phyloP scores from a whole-genome alignment of 352 stramenopile species.

The Pythium pyrilobum region DNA sequence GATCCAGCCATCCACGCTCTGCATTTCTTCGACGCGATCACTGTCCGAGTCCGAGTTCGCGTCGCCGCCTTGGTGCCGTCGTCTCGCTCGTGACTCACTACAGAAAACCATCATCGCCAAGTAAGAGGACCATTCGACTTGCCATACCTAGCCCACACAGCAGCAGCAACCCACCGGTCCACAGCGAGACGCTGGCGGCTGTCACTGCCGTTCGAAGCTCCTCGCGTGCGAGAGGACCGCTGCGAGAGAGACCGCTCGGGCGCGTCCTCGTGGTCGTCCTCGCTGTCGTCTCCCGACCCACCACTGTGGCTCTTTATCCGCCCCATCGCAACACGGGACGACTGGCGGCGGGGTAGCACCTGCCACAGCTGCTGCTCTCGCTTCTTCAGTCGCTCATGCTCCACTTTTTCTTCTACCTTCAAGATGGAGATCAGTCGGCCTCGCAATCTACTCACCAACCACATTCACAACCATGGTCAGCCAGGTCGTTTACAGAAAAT shows the following conservation, averaged over 20 bases:
- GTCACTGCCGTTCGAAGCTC: slow-evolving; percentile 18
- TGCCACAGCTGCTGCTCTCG: slow-evolving; percentile 68
- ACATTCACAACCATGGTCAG: background rate
- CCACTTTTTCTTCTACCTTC: slow-evolving; percentile 69
- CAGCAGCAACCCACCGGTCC: slow-evolving; percentile 40
- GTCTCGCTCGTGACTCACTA: slow-evolving; percentile 62
- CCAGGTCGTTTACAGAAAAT: background rate
- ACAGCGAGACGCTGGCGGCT: slow-evolving; percentile 40
- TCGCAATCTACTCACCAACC: slow-evolving; percentile 33
- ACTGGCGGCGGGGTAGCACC: slow-evolving; percentile 72
- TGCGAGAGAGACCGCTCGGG: background rate
- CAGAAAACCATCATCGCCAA: background rate
- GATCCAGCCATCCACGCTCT: slow-evolving; percentile 48
- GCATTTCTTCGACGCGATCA: slow-evolving; percentile 9
- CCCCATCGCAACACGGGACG: slow-evolving; percentile 74
- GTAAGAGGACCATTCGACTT: too few relatives aligned
- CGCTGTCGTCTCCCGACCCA: slow-evolving; percentile 47
- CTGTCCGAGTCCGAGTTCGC: slow-evolving; percentile 50
- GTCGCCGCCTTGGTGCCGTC: slow-evolving; percentile 37
- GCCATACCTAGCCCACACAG: background rate
- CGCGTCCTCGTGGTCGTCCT: slow-evolving; percentile 10
- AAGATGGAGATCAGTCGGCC: slow-evolving; percentile 72
- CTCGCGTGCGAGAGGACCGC: background rate
- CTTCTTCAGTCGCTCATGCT: slow-evolving; percentile 58
- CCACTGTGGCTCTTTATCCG: slow-evolving; percentile 65